Percentiles rank a stretch among this genome's conserved stretches.
Conservation (phyloP, 768 basidiomycete species). For the Myochromella boudieri region DNA sequence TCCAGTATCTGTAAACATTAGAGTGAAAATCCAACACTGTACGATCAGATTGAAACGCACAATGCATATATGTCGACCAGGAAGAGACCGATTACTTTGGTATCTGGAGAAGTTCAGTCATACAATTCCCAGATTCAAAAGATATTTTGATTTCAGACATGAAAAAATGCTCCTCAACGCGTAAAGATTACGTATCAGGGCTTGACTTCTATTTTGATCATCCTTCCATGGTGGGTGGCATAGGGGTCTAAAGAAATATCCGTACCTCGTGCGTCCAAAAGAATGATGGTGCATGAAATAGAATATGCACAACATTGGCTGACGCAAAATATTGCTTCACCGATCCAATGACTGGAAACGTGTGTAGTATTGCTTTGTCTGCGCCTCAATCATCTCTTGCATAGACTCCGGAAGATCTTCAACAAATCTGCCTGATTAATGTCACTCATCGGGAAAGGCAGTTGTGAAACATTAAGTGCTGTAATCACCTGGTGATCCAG, state of each 20-base stretch:
- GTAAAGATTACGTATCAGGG: constrained; percentile 15
- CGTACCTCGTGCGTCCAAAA: too few species aligned
- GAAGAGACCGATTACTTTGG: too few species aligned
- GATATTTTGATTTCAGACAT: neutral
- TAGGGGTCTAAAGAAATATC: too few species aligned
- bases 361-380: constrained; percentile 83
- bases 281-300: too few species aligned
- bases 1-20: too few species aligned
- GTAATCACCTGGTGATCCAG: constrained; percentile 82
- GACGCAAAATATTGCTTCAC: constrained; percentile 7
- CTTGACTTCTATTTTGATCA: constrained; percentile 27
- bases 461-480: constrained; percentile 1
- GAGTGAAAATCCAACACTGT: too few species aligned
- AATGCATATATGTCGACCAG: too few species aligned
- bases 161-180: constrained; percentile 9
- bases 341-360: constrained; percentile 70
- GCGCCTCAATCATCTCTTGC: constrained; percentile 85
- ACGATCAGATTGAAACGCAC: too few species aligned
- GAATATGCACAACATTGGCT: too few species aligned
- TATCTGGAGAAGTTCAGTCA: too few species aligned
- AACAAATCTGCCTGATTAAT: constrained; percentile 66
- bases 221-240: constrained; percentile 2
- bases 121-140: too few species aligned
- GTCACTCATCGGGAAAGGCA: too few species aligned
- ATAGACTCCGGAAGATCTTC: constrained; percentile 92